Percentiles rank a stretch among this genome's conserved stretches.
Conservation (phyloP, 805 yeast genomes). For the Wickerhamomyces alni region DNA sequence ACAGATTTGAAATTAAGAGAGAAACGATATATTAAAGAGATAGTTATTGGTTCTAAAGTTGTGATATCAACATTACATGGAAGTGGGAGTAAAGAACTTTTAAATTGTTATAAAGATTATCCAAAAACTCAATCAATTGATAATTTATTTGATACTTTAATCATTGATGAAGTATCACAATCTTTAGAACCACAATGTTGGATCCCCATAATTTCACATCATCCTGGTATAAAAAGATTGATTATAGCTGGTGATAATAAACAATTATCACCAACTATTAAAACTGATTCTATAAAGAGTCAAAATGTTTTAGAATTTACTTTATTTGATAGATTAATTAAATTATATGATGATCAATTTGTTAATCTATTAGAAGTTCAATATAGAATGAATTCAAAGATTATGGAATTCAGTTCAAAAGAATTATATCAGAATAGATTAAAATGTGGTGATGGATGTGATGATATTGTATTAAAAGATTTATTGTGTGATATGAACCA, state of each 20-base stretch:
- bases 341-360: constrained; percentile 39
- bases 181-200: constrained; percentile 93
- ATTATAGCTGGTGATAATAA: constrained; percentile 90
- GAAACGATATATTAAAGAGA: constrained; percentile 49
- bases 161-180: constrained; percentile 95
- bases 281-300: constrained; percentile 39
- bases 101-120: constrained; percentile 37
- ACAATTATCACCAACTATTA: constrained; percentile 89
- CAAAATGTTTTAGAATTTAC: constrained; percentile 53
- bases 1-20: constrained; percentile 69
- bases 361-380: constrained; percentile 65
- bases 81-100: constrained; percentile 66
- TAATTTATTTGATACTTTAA: constrained; percentile 64
- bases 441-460: constrained; percentile 56
- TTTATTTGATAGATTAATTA: constrained; percentile 72
- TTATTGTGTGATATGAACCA: constrained; percentile 33
- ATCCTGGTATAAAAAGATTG: constrained; percentile 45
- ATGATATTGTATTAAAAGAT: constrained; percentile 45
- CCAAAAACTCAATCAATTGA: constrained; percentile 16
- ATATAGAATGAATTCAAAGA: constrained; percentile 77
- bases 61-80: constrained; percentile 86
- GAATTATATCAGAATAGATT: constrained; percentile 59
- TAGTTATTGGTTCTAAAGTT: constrained; percentile 57
- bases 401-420: constrained; percentile 73
- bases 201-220: constrained; percentile 82